Evolutionary conservation across 768 basidiomycete genomes (phyloP).

Genomic region (Auriscalpium vulgare): DNA sequence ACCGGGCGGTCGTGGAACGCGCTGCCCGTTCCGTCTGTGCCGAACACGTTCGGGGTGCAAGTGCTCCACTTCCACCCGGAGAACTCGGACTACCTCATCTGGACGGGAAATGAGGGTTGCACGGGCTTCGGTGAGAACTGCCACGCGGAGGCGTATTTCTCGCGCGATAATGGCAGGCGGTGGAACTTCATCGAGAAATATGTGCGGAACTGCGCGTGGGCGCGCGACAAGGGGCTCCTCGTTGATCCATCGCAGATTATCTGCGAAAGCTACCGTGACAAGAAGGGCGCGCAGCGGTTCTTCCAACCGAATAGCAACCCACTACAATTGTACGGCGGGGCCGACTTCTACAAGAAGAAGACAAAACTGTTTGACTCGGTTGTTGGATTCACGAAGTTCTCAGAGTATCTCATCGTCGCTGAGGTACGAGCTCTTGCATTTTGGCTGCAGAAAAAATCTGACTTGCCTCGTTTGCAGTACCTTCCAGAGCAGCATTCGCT

Average conservation of each 20-base stretch:
- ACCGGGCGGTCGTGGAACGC: slow-evolving; percentile 66
- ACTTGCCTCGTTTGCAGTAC: slow-evolving; percentile 28
- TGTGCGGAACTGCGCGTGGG: slow-evolving; percentile 89
- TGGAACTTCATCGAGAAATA: slow-evolving; percentile 82
- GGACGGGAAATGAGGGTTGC: slow-evolving; percentile 77
- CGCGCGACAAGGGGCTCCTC: slow-evolving; percentile 66
- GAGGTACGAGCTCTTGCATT: slow-evolving; percentile 48
- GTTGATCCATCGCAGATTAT: slow-evolving; percentile 85
- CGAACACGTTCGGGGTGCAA: slow-evolving; percentile 72
- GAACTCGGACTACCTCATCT: slow-evolving; percentile 75
- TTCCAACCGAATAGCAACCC: slow-evolving; percentile 50
- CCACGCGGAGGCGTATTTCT: slow-evolving; percentile 67
- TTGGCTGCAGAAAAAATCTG: neutral
- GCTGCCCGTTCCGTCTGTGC: slow-evolving; percentile 51
- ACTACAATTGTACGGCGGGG: slow-evolving; percentile 72
- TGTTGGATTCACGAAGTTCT: slow-evolving; percentile 95
- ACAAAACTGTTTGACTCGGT: slow-evolving; percentile 77
- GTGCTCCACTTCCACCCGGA: slow-evolving; percentile 83
- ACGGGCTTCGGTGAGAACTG: slow-evolving; percentile 40
- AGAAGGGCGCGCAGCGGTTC: slow-evolving; percentile 67
- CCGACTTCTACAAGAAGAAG: slow-evolving; percentile 62
- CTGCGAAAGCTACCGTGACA: slow-evolving; percentile 82
- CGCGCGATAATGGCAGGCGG: slow-evolving; percentile 63
- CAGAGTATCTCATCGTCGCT: slow-evolving; percentile 92
- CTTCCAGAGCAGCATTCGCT: slow-evolving; percentile 49